A percentile compares a stretch with the other conserved stretches of the same genome.
phyloP scores from a whole-genome alignment of 2,329 filamentous ascomycete species.

The Alternaria ventricosa region DNA sequence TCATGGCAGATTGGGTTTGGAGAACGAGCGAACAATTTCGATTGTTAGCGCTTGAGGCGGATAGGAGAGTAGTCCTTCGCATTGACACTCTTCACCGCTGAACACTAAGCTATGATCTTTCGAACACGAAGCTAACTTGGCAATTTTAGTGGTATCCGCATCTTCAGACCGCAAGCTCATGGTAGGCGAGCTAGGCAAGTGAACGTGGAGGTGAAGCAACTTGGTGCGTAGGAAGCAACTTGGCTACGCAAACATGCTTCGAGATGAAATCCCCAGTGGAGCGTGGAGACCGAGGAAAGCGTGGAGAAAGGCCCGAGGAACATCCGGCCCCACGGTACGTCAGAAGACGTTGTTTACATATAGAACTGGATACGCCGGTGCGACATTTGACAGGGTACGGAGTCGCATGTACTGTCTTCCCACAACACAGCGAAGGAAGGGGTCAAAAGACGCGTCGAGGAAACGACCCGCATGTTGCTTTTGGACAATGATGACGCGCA shows the following conservation, averaged over 20 bases:
- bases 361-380: slow-evolving; percentile 42
- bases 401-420: slow-evolving; percentile 14
- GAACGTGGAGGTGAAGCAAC: slow-evolving; percentile 38
- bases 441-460: slow-evolving; percentile 24
- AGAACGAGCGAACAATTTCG: not conserved
- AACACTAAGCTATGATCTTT: not conserved
- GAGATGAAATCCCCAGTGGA: slow-evolving; percentile 29
- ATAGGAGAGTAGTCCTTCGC: not conserved
- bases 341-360: slow-evolving; percentile 31
- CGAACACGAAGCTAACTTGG: slow-evolving; percentile 37
- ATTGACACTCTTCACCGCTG: slow-evolving; percentile 13
- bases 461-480: no score
- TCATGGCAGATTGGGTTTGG: not conserved
- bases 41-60: not conserved
- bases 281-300: slow-evolving; percentile 1
- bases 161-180: slow-evolving; percentile 89
- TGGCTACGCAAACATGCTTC: slow-evolving; percentile 31
- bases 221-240: slow-evolving; percentile 24
- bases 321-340: slow-evolving; percentile 27
- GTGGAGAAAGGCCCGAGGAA: slow-evolving; percentile 30
- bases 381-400: slow-evolving; percentile 33
- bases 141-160: slow-evolving; percentile 75
- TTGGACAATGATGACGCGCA: not conserved
- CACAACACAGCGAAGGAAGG: slow-evolving; percentile 1
- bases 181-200: slow-evolving; percentile 79